A percentile compares a stretch with the other conserved stretches of the same genome.
Conservation (phyloP, 1,284 basidiomycete species). For the Cryptococcus maquisensis region DNA sequence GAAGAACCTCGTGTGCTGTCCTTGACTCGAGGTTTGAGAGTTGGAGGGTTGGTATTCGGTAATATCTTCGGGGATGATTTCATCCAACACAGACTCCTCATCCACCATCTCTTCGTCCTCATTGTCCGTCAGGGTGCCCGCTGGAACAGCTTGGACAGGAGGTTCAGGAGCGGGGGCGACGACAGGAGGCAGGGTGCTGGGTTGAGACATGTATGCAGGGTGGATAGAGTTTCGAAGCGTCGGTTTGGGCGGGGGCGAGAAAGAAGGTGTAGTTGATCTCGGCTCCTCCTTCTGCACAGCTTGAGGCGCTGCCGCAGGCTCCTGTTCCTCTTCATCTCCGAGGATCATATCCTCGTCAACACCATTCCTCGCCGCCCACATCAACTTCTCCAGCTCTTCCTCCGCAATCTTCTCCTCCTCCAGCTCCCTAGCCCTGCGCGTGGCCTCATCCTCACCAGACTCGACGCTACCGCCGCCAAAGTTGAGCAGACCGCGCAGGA, state of each 20-base stretch:
- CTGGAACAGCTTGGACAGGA: not conserved
- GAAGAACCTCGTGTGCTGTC: not conserved
- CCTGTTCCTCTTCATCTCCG: conserved; percentile 4
- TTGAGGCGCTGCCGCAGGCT: not conserved
- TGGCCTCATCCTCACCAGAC: conserved; percentile 12
- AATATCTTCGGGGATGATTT: conserved; percentile 1
- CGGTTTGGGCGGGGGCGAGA: conserved; percentile 3
- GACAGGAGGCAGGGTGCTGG: not conserved
- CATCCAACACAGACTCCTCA: conserved; percentile 13
- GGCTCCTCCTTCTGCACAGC: not conserved
- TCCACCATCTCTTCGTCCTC: conserved; percentile 19
- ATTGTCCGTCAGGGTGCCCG: not conserved
- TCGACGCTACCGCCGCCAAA: conserved; percentile 22
- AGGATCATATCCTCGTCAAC: conserved; percentile 4
- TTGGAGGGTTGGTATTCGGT: not conserved
- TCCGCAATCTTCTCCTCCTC: conserved; percentile 31
- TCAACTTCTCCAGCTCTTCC: conserved; percentile 28
- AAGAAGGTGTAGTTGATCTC: conserved; percentile 15
- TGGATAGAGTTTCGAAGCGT: conserved; percentile 9
- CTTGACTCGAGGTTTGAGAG: not conserved
- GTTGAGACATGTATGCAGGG: not conserved
- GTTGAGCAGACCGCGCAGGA: conserved; percentile 36
- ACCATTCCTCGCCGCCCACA: conserved; percentile 14
- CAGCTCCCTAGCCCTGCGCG: conserved; percentile 18
- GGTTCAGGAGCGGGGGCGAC: not conserved